Conservation (phyloP, 768 basidiomycete genomes). For the Galerina sulciceps region DNA sequence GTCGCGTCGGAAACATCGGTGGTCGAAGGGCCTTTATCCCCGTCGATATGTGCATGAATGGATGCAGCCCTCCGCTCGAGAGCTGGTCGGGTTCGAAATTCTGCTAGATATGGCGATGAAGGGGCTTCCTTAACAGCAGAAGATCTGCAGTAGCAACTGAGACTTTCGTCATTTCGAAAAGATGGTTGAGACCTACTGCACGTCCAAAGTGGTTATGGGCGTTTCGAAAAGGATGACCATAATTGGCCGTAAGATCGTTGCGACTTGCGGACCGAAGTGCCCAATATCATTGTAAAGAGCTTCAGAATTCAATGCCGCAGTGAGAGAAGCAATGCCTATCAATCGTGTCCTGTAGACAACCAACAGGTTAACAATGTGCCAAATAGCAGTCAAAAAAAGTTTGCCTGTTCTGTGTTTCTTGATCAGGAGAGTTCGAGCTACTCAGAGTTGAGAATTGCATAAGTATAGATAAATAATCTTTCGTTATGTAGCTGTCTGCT, state of each 20-base stretch:
- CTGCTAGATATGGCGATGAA: conserved; percentile 78
- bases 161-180: conserved; percentile 3
- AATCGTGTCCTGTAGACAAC: conserved; percentile 67
- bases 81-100: conserved; percentile 81
- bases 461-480: conserved; percentile 72
- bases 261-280: conserved; percentile 76
- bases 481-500: conserved; percentile 70
- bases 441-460: conserved; percentile 68
- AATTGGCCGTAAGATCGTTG: conserved; percentile 72
- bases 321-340: conserved; percentile 84
- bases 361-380: background rate
- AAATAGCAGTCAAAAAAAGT: conserved; percentile 3
- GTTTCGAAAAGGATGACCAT: conserved; percentile 70
- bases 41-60: conserved; percentile 86
- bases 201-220: conserved; percentile 58
- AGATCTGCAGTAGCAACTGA: conserved; percentile 43
- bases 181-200: conserved; percentile 57
- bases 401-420: conserved; percentile 78
- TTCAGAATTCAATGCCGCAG: conserved; percentile 82
- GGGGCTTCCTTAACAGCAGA: conserved; percentile 68
- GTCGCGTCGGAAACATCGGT: conserved; percentile 77
- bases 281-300: conserved; percentile 74
- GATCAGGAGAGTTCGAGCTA: conserved; percentile 55
- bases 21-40: conserved; percentile 80
- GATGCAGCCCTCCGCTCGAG: conserved; percentile 86